Evolutionary conservation across 495 filamentous ascomycete species (phyloP), one percentile per base, ranked within the genome.

Genomic region (Hyaloscypha bicolor): DNA sequence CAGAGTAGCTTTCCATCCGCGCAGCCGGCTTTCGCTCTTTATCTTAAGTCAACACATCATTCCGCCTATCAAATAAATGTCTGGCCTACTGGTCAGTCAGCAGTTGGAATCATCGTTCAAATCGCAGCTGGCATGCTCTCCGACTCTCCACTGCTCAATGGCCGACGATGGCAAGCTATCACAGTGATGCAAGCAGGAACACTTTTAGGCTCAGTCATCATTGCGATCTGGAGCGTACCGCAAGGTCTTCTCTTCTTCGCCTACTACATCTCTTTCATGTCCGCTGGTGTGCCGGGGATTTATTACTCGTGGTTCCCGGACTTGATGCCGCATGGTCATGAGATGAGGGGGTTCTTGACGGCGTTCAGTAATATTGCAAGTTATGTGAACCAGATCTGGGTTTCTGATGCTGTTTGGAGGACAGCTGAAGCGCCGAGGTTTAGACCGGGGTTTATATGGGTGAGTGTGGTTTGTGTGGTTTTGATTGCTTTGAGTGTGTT

Each of bases 241-340:
- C 75, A 82, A 45, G 74, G 76, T 0, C 72, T 80, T 22, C 77
- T 79, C 8, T 84, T 80, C 76, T 81, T 83, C 62, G 82, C 81
- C 1, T 69, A 37, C 30, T 69, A 69, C 30, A 31, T 65, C 1
- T 51, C 61, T 14, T 68, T 60, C 33, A 32, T 63, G 21, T 57
- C 9, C 4, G 37, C 52, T 19, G 66, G 66, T 12, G 66, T 68
- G 6, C 66, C 66, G n/a, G 60, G 66, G 35, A 58, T 68, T 21
- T 68, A 37, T 22, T 68, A 64, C 31, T 30, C 66, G 11, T 68
- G 66, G 66, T 68, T 31, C 35, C 66, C 60, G 14, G 66, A 68
- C 29, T 33, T 68, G 51, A 68, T 68, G 9, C 45, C 72, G 19
- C 39, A 66, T 60, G 65, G 62, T 57, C 58, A 67, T 57, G 65